phyloP scores from a whole-genome alignment of 2,329 filamentous ascomycete genomes.

The Calonectria crousiana region DNA sequence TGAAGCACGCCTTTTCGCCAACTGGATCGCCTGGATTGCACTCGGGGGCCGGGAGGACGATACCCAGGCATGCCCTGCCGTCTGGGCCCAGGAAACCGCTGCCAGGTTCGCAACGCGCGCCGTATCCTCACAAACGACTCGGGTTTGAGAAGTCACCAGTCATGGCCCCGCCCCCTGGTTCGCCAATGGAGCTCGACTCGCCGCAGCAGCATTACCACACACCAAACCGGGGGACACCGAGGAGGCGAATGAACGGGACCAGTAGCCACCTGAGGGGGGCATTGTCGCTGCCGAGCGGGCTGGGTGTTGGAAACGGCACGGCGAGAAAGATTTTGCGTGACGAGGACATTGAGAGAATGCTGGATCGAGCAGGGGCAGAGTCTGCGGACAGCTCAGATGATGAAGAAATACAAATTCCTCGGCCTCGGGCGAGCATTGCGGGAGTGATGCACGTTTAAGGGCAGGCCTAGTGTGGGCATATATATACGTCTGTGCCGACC shows the following conservation, averaged over 20 bases:
- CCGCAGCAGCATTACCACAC: slow-evolving; percentile 46
- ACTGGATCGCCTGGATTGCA: slow-evolving; percentile 51
- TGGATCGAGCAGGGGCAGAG: slow-evolving; percentile 64
- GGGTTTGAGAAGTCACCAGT: slow-evolving; percentile 62
- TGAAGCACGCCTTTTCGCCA: slow-evolving; percentile 67
- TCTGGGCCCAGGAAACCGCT: slow-evolving; percentile 65
- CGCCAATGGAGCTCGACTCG: slow-evolving; percentile 62
- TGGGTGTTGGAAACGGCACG: slow-evolving; percentile 56
- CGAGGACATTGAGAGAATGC: slow-evolving; percentile 70
- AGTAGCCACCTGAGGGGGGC: slow-evolving; percentile 52
- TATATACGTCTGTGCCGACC: neutral
- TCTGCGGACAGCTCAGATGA: slow-evolving; percentile 68
- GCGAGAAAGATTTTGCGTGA: slow-evolving; percentile 58
- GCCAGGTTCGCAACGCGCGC: slow-evolving; percentile 60
- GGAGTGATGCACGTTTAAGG: slow-evolving; percentile 45
- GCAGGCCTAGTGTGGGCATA: neutral
- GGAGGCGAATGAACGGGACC: slow-evolving; percentile 57
- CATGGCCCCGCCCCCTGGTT: slow-evolving; percentile 49
- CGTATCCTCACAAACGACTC: slow-evolving; percentile 57
- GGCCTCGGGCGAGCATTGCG: slow-evolving; percentile 44
- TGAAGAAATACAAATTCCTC: slow-evolving; percentile 66
- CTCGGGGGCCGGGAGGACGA: slow-evolving; percentile 26
- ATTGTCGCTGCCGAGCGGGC: slow-evolving; percentile 63
- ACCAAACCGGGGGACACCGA: slow-evolving; percentile 53
- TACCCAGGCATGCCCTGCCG: slow-evolving; percentile 56